Conservation (phyloP, 2,329 filamentous ascomycete species). For the Dendrostoma leiphaemia region DNA sequence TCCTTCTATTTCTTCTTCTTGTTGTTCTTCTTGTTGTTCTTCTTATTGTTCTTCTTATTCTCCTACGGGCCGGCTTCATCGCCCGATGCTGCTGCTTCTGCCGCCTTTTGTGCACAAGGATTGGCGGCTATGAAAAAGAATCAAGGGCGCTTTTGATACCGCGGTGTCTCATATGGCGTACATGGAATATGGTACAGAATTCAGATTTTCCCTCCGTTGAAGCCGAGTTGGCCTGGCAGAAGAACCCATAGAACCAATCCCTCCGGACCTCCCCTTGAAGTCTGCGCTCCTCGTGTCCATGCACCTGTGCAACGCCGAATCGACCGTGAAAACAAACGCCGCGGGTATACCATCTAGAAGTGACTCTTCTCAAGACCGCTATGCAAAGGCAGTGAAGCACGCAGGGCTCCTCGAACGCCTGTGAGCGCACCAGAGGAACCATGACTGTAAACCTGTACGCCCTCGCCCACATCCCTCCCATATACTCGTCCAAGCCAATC, state of each 20-base stretch:
- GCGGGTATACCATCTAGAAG: constrained; percentile 12
- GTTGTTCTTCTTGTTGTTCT: too few species aligned
- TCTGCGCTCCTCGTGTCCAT: neutral
- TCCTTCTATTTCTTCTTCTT: too few species aligned
- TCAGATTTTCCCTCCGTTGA: neutral
- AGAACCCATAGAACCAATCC: neutral
- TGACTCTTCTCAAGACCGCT: neutral
- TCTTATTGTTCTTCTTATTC: neutral
- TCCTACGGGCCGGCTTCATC: neutral
- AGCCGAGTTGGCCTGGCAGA: too few species aligned
- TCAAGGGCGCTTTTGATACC: neutral
- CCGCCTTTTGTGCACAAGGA: too few species aligned
- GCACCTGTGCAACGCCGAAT: constrained; percentile 9
- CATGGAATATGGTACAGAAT: neutral
- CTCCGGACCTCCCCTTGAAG: neutral
- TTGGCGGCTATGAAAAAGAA: too few species aligned
- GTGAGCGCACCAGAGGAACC: neutral
- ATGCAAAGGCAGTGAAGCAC: constrained; percentile 8
- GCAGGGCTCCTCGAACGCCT: neutral
- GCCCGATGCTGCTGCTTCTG: neutral
- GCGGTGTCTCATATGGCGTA: neutral
- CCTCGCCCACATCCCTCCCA: neutral
- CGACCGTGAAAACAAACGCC: constrained; percentile 3
- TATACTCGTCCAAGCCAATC: neutral
- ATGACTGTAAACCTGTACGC: neutral